A percentile compares a stretch with the other conserved stretches of the same genome.
phyloP scores from a whole-genome alignment of 768 basidiomycete species.

The Leccinellum rugosiceps region DNA sequence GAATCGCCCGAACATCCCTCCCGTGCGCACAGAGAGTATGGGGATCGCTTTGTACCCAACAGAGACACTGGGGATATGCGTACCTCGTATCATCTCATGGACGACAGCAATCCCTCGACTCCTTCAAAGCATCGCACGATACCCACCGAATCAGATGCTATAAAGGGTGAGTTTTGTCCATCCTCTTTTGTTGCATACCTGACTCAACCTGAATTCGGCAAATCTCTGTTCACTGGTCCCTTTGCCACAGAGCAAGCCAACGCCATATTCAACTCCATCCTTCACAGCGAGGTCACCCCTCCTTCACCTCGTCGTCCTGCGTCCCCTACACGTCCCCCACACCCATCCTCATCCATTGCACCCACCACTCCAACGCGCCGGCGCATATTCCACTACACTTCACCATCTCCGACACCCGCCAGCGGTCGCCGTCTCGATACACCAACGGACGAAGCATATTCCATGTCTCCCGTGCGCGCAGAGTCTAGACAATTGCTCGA shows the following conservation, averaged over 20 bases:
- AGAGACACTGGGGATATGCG: conserved; percentile 59
- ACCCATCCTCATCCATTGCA: conserved; percentile 34
- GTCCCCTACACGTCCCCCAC: conserved; percentile 54
- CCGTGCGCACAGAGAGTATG: conserved; percentile 40
- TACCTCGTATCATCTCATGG: conserved; percentile 59
- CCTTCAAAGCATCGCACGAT: conserved; percentile 61
- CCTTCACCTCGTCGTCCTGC: conserved; percentile 58
- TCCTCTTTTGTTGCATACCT: not conserved
- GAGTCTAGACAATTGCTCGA: conserved; percentile 80
- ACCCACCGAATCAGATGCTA: conserved; percentile 70
- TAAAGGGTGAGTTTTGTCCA: conserved; percentile 53
- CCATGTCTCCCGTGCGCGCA: conserved; percentile 83
- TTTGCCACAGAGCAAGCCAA: conserved; percentile 71
- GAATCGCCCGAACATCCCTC: conserved; percentile 37
- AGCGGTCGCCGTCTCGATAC: conserved; percentile 61
- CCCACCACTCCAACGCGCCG: conserved; percentile 48
- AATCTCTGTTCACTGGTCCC: conserved; percentile 13
- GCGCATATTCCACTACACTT: conserved; percentile 67
- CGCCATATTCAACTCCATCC: conserved; percentile 70
- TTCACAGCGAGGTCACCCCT: conserved; percentile 77
- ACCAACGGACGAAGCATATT: conserved; percentile 85
- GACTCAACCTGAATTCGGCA: conserved; percentile 3
- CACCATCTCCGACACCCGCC: conserved; percentile 55
- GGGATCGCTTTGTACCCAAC: conserved; percentile 63
- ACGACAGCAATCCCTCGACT: conserved; percentile 52